Base-by-base conservation (phyloP, 106 monocot genomes). In the Hemerocallis citrina region DNA sequence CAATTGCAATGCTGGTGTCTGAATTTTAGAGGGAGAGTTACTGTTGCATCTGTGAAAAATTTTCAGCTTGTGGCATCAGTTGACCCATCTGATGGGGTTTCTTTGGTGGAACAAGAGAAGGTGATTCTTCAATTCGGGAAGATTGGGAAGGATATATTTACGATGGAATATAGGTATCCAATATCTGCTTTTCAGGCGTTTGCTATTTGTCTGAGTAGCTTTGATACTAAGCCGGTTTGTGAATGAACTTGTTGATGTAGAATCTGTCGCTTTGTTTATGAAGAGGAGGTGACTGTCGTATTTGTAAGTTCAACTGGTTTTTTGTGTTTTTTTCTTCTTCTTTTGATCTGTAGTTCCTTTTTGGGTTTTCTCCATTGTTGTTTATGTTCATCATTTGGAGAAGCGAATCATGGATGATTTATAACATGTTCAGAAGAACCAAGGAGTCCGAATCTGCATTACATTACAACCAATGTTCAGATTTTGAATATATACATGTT, bases 1-100 rank as follows among this genome's bases (percentile, higher is more conserved):
- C 90, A 90, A 65, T 76, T 90, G 5, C 90, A 90, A 49, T 90
- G 90, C 57, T 90, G 90, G 90, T 90, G 90, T 51, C 60, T 90
- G 45, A 90, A 90, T 54, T 90, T 90, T 51, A 64, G 73, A 41
- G 90, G 90, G 15, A 75, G 90, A 16, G 90, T 90, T 10, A 90
- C 90, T 0, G 85, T 90, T 2, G 85, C 90, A 10, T 90, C 90
- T 3, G 90, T 90, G 7, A 90, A 90, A 62, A 90, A 90, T 41
- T 90, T 90, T 43, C 90, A 90, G 68, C 81, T 90, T 27, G 82
- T 85, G 63, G 90, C 90, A 11, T 71, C 79, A 14, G 82, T 75
- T 45, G 82, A 74, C 32, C 66, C 75, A 12, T 63, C 68, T 1
- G 72, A 65, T 14, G 34, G 65, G 23, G 55, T 81, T 33, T 57